Evolutionary conservation across 345 rosid species (phyloP), one percentile per base, ranked within the genome.

Genomic region (Aegle marmelos): DNA sequence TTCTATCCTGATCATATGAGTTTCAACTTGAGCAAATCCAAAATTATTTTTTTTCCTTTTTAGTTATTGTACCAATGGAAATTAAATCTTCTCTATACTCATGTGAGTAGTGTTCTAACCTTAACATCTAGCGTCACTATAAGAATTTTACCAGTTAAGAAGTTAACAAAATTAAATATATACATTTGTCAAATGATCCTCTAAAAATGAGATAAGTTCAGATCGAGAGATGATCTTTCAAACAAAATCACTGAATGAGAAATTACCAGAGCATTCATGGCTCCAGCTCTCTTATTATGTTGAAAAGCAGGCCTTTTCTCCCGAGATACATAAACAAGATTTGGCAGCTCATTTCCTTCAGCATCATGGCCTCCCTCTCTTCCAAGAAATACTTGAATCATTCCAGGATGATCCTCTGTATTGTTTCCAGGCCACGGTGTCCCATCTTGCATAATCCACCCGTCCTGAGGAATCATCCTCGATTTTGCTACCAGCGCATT

Each of bases 361-460:
- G 87, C 83, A 82, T 92, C 98, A 79, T 81, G 88, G 45, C 93
- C 94, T 80, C 97, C 98, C 37, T 88, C 90, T 82, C 82, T 89
- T 50, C 98, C 98, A n/a, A 91, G 91, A 78, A 92, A 94, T 59
- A 91, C 97, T 85, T 94, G 92, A 86, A 94, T 97, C 99, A 97
- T 94, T 45, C 98, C 99, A 11, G 98, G 99, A 28, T 93, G 98
- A 82, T 97, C 98, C 80, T 86, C 90, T 27, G 98, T 97, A 80
- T 97, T 97, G 91, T 97, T 97, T 76, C 98, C 99, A 33, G 99
- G 98, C 99, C 98, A 97, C 66, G 97, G 98, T 6, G 98, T 94
- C 58, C 98, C 99, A 84, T 97, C 98, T 85, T 88, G 97, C 98
- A 96, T 96, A 81, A 90, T 90, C 97, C 97, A 92, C 27, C 98